Evolutionary conservation across 2,329 filamentous ascomycete species (phyloP), one percentile per base, ranked within the genome.

Genomic region (Penicillium sp.): DNA sequence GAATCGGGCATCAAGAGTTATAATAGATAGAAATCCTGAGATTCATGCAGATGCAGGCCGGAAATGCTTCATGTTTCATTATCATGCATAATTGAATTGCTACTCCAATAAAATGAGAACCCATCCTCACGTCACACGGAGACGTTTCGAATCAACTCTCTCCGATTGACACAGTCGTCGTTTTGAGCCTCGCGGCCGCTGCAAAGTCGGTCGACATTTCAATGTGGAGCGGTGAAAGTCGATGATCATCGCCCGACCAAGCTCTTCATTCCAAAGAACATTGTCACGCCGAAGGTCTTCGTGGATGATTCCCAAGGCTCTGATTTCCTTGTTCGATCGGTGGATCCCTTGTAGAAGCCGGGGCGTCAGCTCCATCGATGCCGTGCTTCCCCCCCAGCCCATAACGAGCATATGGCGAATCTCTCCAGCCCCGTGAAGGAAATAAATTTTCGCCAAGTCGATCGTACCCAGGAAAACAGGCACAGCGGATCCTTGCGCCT

Each of bases 321-420:
- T 53, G 13, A 42, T 53, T 35, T 30, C 28, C 22, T 26, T 35
- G 22, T 56, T 38, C 6, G 51, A 38, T 38, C 7, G 4, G n/a
- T 37, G 28, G 7, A 40, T 30, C 14, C 5, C 11, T 14, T 25
- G 13, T 5, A 53, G 51, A 40, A 53, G 51, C 51, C 3, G 2
- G 14, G 51, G 35, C 51, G 51, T 53, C 6, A 53, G 43, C 13
- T 53, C 51, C 8, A 53, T 38, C 22, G 6, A 53, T 40, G 11
- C 51, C n/a, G 19, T 26, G 6, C 46, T 42, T 30, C 42, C 38
- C 16, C 51, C 55, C 71, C 67, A 75, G 35, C 28, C 70, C 69
- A 75, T 74, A 0, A 75, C 59, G 2, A 75, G 66, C 67, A 74
- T 74, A 57, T 75, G 65, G 6, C 65, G 65, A 52, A 74, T 74